These are phyloP conservation scores for Sanghuangporus sanghuang DNA, from an alignment of 1,284 basidiomycete genomes.

Conservation along the genomic window DNA sequence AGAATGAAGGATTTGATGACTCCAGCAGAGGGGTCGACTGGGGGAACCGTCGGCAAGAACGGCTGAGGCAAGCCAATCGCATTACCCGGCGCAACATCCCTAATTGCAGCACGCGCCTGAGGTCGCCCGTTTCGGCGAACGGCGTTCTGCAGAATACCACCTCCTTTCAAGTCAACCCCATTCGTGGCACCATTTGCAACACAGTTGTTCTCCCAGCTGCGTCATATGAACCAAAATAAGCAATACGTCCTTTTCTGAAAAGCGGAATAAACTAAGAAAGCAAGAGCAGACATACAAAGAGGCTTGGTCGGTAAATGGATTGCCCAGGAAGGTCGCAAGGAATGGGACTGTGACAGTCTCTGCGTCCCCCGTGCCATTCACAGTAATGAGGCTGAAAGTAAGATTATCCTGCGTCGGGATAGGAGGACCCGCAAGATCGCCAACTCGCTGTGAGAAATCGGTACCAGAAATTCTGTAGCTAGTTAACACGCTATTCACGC, in stretches of 20 bases:
- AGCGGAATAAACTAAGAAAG: not conserved
- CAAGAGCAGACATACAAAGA: slow-evolving; percentile 43
- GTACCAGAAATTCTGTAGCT: slow-evolving; percentile 49
- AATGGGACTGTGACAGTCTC: slow-evolving; percentile 52
- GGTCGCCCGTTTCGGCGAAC: slow-evolving; percentile 22
- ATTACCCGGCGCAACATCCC: slow-evolving; percentile 36
- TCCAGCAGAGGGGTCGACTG: slow-evolving; percentile 42
- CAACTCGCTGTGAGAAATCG: slow-evolving; percentile 52
- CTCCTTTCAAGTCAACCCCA: slow-evolving; percentile 43
- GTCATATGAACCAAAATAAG: not conserved
- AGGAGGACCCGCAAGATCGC: slow-evolving; percentile 50
- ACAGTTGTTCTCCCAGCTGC: slow-evolving; percentile 58
- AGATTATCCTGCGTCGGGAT: slow-evolving; percentile 43
- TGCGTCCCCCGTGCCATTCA: slow-evolving; percentile 35
- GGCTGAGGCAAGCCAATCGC: slow-evolving; percentile 44
- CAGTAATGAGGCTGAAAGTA: slow-evolving; percentile 41
- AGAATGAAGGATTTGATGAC: slow-evolving; percentile 57
- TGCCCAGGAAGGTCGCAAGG: slow-evolving; percentile 43
- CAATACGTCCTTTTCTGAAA: not conserved
- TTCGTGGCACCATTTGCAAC: slow-evolving; percentile 49
- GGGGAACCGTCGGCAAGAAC: slow-evolving; percentile 44
- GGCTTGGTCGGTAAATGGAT: slow-evolving; percentile 42
- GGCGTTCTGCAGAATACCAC: slow-evolving; percentile 16
- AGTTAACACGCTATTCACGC: slow-evolving; percentile 59
- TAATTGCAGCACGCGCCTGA: slow-evolving; percentile 36